phyloP scores from a whole-genome alignment of 768 basidiomycete species.

The Sporobolomyces pararoseus region DNA sequence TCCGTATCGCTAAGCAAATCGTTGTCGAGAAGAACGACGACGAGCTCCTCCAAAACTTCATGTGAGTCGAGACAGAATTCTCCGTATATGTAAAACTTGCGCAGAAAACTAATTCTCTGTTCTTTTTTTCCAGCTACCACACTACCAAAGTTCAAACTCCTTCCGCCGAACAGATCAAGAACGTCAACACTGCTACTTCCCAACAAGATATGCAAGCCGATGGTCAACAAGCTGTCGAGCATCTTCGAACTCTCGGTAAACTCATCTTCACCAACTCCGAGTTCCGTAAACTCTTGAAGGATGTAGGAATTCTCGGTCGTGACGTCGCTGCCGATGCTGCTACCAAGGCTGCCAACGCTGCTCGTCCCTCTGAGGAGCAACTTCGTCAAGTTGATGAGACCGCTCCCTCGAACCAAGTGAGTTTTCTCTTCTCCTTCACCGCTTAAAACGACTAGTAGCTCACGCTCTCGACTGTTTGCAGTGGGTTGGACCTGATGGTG shows the following conservation, averaged over 20 bases:
- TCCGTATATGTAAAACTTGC: neutral
- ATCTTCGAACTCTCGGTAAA: slow-evolving; percentile 72
- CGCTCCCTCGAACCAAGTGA: slow-evolving; percentile 59
- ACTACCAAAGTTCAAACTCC: slow-evolving; percentile 58
- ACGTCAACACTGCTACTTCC: slow-evolving; percentile 56
- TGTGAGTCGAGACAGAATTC: slow-evolving; percentile 46
- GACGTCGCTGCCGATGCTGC: slow-evolving; percentile 56
- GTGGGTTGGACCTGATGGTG: slow-evolving; percentile 53
- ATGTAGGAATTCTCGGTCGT: slow-evolving; percentile 50
- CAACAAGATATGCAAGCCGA: slow-evolving; percentile 55
- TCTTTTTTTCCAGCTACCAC: slow-evolving; percentile 45
- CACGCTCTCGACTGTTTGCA: slow-evolving; percentile 4
- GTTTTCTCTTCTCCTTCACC: slow-evolving; percentile 49
- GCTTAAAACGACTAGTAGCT: neutral
- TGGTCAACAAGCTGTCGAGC: slow-evolving; percentile 64
- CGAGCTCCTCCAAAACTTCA: slow-evolving; percentile 85
- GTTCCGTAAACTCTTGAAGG: slow-evolving; percentile 46
- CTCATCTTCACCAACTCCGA: slow-evolving; percentile 83
- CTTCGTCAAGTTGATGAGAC: slow-evolving; percentile 66
- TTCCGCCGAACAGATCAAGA: slow-evolving; percentile 48
- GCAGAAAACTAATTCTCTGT: neutral
- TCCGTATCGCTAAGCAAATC: slow-evolving; percentile 49
- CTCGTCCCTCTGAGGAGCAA: slow-evolving; percentile 64
- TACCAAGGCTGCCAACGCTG: slow-evolving; percentile 62
- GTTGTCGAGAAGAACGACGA: slow-evolving; percentile 50